Base-by-base conservation (phyloP, 2,329 filamentous ascomycete genomes). In the Blastomyces percursus region DNA sequence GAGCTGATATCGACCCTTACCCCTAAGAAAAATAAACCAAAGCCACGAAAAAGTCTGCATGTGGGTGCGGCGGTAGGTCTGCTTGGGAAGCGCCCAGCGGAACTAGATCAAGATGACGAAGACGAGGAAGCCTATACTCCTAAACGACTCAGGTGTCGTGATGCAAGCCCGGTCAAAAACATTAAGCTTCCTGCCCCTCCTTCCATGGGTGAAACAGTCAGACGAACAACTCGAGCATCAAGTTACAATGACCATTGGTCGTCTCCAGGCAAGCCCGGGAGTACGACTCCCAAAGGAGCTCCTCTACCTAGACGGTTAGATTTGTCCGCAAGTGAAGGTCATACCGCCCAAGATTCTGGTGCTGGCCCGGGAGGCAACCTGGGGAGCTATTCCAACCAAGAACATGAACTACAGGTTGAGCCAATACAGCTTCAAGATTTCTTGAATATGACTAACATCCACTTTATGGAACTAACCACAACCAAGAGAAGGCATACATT, bases 391-490 rank as follows among this genome's bases (percentile, higher is more conserved):
- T 63, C 66, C 2, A 70, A 73, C 32, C 74, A 81, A 63, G 77
- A 80, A n/a, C 66, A 70, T 7, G 77, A 81, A 40, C 68, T 78
- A 38, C 76, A 80, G 55, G 73, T 78, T 6, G 81, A 84, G n/a
- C 80, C 81, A 27, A 91, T 96, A 61, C 88, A 92, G 55, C 80
- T 99, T 2, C 91, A 96, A 68, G 89, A 96, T 61, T 99, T 99
- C 76, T 78, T 99, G 54, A 90, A 95, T 66, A 86, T 96, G 85
- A 96, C 93, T 2, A 95, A 90, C 64, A 96, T 99, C 70, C 90
- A 92, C 61, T 99, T 99, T 77, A 96, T 99, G 89, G 94, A 99
- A 72, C 81, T 99, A 59, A 96, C 88, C n/a, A 96, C 93, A 0
- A 96, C 92, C 1, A 97, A 97, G 73, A 83, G 93, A 67, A 84